These are phyloP conservation scores for Hypoxylon sp. DNA, from an alignment of 2,329 filamentous ascomycete genomes.

Conservation along the genomic window DNA sequence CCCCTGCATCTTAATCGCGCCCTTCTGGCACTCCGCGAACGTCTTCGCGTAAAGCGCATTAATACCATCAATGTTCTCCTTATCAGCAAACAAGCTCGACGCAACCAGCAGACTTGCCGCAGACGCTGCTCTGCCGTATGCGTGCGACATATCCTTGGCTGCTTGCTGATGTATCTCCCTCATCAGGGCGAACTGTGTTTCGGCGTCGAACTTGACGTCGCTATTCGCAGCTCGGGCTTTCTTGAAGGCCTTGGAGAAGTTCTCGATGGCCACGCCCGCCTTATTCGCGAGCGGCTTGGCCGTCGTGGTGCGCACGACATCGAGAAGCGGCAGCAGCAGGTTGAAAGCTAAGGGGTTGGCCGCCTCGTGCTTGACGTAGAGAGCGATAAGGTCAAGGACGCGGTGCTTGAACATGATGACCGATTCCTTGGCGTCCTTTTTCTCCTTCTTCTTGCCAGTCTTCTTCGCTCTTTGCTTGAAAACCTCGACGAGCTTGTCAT, in stretches of 20 bases:
- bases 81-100: slow-evolving; percentile 72
- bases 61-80: slow-evolving; percentile 67
- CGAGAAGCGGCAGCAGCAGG: slow-evolving; percentile 82
- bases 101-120: slow-evolving; percentile 77
- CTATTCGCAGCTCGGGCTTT: slow-evolving; percentile 66
- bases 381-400: slow-evolving; percentile 87
- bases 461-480: slow-evolving; percentile 83
- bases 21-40: slow-evolving; percentile 71
- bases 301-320: slow-evolving; percentile 80
- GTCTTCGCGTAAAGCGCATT: slow-evolving; percentile 76
- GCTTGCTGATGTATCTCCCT: slow-evolving; percentile 78
- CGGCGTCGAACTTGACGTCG: slow-evolving; percentile 58
- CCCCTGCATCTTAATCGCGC: slow-evolving; percentile 72
- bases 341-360: slow-evolving; percentile 76
- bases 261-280: slow-evolving; percentile 78
- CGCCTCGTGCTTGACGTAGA: slow-evolving; percentile 86
- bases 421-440: slow-evolving; percentile 87
- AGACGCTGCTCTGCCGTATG: slow-evolving; percentile 82
- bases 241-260: slow-evolving; percentile 77
- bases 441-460: slow-evolving; percentile 81
- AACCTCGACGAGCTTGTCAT: slow-evolving; percentile 85
- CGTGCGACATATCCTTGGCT: slow-evolving; percentile 72
- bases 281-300: slow-evolving; percentile 83
- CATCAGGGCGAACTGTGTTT: slow-evolving; percentile 71
- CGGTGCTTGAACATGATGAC: slow-evolving; percentile 96